Percentiles rank a stretch among this genome's conserved stretches.
These are phyloP conservation scores for Coffea humblotiana DNA, from an alignment of 305 asterid species.

Conservation along the genomic window DNA sequence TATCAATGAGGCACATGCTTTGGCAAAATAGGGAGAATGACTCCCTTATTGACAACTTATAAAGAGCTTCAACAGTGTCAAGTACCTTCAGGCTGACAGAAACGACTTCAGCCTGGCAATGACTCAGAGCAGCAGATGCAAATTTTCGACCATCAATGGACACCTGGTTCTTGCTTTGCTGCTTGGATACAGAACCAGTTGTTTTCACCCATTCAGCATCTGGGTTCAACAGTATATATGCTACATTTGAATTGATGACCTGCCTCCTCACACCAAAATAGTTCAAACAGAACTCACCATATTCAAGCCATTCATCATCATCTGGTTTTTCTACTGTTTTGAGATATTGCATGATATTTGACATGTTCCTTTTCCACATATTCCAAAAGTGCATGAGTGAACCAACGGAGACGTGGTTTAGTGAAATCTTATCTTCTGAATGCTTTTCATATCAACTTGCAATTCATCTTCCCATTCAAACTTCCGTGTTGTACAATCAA, in stretches of 20 bases:
- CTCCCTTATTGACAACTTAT: constrained; percentile 11
- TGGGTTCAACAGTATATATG: constrained; percentile 43
- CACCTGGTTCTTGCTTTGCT: constrained; percentile 22
- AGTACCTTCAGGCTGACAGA: constrained; percentile 48
- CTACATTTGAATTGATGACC: constrained; percentile 16
- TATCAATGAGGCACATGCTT: constrained; percentile 37
- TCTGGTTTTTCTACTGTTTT: constrained; percentile 29
- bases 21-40: constrained; percentile 28
- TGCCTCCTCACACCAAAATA: constrained; percentile 57
- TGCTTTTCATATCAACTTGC: constrained; percentile 17
- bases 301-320: constrained; percentile 15
- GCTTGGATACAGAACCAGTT: constrained; percentile 25
- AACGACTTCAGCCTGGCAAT: constrained; percentile 44
- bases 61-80: constrained; percentile 39
- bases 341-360: constrained; percentile 39
- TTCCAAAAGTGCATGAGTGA: constrained; percentile 53
- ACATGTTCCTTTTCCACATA: constrained; percentile 33
- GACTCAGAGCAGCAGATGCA: constrained; percentile 40
- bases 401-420: constrained; percentile 37
- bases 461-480: constrained; percentile 37
- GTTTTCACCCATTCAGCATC: constrained; percentile 52
- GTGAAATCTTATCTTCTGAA: constrained; percentile 29
- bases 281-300: constrained; percentile 34
- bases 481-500: constrained; percentile 23
- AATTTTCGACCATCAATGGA: constrained; percentile 39